Conservation (phyloP, 805 yeast species). For the Pichia membranifaciens region DNA sequence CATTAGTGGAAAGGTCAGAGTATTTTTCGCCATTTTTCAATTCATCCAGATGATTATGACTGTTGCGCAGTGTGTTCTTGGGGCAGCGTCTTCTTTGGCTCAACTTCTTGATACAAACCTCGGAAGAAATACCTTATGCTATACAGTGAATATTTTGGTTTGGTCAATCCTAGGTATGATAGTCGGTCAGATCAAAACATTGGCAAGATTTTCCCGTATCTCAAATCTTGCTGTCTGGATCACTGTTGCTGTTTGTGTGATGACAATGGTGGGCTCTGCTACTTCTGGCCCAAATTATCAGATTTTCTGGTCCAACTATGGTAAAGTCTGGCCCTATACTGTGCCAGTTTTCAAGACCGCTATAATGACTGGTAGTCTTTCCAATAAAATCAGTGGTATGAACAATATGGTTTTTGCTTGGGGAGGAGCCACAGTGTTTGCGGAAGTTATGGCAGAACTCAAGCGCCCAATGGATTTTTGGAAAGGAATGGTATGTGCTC, state of each 20-base stretch:
- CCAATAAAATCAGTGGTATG: conserved; percentile 23
- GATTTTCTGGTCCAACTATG: conserved; percentile 20
- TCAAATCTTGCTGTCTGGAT: conserved; percentile 43
- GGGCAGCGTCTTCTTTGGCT: conserved; percentile 26
- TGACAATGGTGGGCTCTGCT: conserved; percentile 40
- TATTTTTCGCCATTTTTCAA: conserved; percentile 34
- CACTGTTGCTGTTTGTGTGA: conserved; percentile 38
- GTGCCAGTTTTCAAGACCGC: conserved; percentile 27
- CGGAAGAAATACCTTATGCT: conserved; percentile 29
- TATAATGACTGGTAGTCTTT: conserved; percentile 18
- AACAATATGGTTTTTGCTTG: conserved; percentile 35
- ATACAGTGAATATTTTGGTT: conserved; percentile 34
- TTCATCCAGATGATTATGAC: conserved; percentile 37
- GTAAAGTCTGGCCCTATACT: conserved; percentile 4
- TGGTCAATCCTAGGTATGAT: conserved; percentile 40
- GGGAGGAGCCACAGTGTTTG: conserved; percentile 45
- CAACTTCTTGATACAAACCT: too few species aligned
- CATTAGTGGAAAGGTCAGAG: conserved; percentile 31
- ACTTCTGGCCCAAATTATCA: conserved; percentile 30
- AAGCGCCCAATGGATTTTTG: conserved; percentile 41
- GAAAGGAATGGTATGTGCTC: conserved; percentile 42
- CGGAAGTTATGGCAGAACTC: conserved; percentile 44
- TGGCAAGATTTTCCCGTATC: conserved; percentile 35
- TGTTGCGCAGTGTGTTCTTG: conserved; percentile 39
- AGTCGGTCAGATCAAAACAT: conserved; percentile 38